These are phyloP conservation scores for Schizopora paradoxa DNA, from an alignment of 1,284 basidiomycete species.

Conservation along the genomic window DNA sequence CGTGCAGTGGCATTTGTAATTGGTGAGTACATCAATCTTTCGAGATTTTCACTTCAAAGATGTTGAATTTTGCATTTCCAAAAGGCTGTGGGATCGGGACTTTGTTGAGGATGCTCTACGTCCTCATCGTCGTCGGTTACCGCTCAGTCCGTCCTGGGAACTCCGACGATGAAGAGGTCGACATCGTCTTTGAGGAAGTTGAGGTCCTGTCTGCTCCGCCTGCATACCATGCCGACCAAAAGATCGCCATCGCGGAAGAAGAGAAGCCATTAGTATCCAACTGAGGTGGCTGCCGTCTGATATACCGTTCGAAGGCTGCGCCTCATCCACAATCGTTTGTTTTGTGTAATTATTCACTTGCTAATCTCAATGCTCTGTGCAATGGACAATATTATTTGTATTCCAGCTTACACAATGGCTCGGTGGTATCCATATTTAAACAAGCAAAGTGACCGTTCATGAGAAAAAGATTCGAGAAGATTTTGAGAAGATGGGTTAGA, in stretches of 20 bases:
- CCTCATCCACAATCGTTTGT: no score
- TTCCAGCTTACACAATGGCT: no score
- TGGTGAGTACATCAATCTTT: conserved; percentile 39
- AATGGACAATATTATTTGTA: no score
- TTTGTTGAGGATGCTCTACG: conserved; percentile 71
- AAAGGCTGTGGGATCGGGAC: conserved; percentile 75
- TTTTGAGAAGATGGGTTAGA: no score
- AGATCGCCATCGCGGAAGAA: conserved; percentile 26
- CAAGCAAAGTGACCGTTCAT: no score
- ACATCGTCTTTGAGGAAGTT: conserved; percentile 32
- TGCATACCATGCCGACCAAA: conserved; percentile 37
- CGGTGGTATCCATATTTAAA: no score
- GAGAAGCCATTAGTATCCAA: no score
- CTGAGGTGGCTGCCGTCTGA: no score
- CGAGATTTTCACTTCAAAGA: conserved; percentile 1
- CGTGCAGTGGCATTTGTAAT: conserved; percentile 73
- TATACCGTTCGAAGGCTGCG: no score
- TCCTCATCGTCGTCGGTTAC: conserved; percentile 52
- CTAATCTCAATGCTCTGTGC: no score
- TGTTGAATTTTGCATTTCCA: conserved; percentile 8
- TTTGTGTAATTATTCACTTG: no score
- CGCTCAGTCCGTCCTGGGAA: conserved; percentile 44
- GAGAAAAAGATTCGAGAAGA: no score
- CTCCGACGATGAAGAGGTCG: conserved; percentile 28
- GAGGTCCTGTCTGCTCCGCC: conserved; percentile 20